Base-by-base conservation (phyloP, 768 basidiomycete species). In the Rhizopogon vinicolor region DNA sequence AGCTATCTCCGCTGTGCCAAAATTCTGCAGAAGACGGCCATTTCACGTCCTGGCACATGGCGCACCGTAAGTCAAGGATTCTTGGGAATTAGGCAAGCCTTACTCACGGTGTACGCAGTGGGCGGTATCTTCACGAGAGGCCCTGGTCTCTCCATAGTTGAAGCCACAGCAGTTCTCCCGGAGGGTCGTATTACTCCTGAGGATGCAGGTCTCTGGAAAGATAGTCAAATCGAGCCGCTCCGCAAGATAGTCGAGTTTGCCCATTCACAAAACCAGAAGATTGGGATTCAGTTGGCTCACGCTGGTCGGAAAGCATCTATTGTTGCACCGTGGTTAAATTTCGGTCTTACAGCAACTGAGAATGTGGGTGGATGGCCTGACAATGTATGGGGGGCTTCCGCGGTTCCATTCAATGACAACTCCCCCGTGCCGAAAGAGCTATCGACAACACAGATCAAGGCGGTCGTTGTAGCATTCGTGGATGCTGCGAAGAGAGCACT, bases 281-380 rank as follows among this genome's bases (percentile, higher is more conserved):
- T 91, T 19, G 89, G 75, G 8, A 84, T 91, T 53, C 91, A 92
- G 66, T 78, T 91, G 16, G 84, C 79, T 0, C 89, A 92, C 58
- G 86, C 87, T 0, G 89, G 90, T 0, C 75, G 89, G 78, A 83
- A 1, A 22, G 22, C 22, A 22, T 22, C 22, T 2, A 22, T 22
- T 22, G 2, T 22, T 1, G 22, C 22, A 22, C 85, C 87, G 0
- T 91, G 86, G 85, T 63, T 87, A 33, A 52, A 69, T 31, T 57
- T 63, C 18, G 68, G 68, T 33, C 40, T 67, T 10, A 49, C 62
- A 13, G 79, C 79, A 5, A 60, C 66, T 1, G 69, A 69, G 42
- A 69, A 68, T 9, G 63, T 65, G 3, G 76, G 75, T n/a, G 84
- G 84, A 13, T 81, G 78, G 78, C 77, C 78, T 0, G 73, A 78